A percentile compares a stretch with the other conserved stretches of the same genome.
These are phyloP conservation scores for Xylaria intraflava DNA, from an alignment of 495 filamentous ascomycete species.

Conservation along the genomic window DNA sequence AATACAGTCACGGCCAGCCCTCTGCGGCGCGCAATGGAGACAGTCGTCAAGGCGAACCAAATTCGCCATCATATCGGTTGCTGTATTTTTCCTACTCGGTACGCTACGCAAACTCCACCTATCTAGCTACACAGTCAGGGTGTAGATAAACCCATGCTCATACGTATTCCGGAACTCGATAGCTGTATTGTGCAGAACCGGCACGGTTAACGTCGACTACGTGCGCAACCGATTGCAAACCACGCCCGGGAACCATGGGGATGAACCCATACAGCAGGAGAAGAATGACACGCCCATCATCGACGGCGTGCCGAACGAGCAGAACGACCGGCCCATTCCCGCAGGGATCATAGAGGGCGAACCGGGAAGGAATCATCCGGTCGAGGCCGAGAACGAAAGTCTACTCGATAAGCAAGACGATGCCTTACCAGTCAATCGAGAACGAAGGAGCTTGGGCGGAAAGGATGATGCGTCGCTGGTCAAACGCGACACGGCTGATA, in stretches of 20 bases:
- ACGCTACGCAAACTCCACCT: background rate
- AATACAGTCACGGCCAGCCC: background rate
- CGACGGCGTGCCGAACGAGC: slow-evolving; percentile 11
- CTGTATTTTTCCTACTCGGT: slow-evolving; percentile 6
- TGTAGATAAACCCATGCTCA: background rate
- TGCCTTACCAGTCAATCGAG: background rate
- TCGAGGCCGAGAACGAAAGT: background rate
- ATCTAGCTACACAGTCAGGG: background rate
- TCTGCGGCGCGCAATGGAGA: slow-evolving; percentile 6
- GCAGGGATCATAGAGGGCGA: slow-evolving; percentile 4
- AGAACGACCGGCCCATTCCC: slow-evolving; percentile 10
- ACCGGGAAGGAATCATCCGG: background rate
- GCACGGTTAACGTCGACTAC: slow-evolving; percentile 10
- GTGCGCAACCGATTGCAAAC: slow-evolving; percentile 3
- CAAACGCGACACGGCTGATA: background rate
- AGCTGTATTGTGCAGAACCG: slow-evolving; percentile 10
- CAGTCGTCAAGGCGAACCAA: slow-evolving; percentile 1
- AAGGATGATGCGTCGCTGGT: background rate
- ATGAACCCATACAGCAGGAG: slow-evolving; percentile 1
- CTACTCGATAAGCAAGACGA: background rate
- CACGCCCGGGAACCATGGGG: background rate
- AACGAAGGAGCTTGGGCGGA: background rate
- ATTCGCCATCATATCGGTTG: background rate
- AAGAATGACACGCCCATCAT: slow-evolving; percentile 1
- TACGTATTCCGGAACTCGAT: background rate